Percentiles rank a stretch among this genome's conserved stretches.
Conservation (phyloP, 306 rosid species). For the Senna tora region DNA sequence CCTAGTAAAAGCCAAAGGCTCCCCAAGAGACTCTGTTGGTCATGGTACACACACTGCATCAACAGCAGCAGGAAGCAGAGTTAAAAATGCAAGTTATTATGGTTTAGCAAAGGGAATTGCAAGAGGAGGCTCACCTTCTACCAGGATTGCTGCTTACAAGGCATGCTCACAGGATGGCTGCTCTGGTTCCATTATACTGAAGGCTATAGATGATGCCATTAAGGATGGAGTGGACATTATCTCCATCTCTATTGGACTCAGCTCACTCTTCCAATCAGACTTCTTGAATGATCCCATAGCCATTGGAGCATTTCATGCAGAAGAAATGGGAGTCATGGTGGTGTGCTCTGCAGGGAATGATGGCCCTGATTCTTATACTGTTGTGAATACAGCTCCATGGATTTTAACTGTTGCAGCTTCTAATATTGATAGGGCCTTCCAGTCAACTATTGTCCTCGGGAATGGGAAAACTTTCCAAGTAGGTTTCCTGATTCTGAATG, state of each 20-base stretch:
- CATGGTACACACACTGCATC: slow-evolving; percentile 92
- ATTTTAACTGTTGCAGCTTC: slow-evolving; percentile 91
- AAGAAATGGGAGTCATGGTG: slow-evolving; percentile 76
- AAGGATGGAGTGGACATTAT: slow-evolving; percentile 85
- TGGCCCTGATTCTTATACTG: slow-evolving; percentile 76
- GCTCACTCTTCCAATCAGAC: slow-evolving; percentile 64
- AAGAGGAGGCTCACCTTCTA: slow-evolving; percentile 78
- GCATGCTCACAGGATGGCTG: slow-evolving; percentile 84
- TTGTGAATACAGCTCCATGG: slow-evolving; percentile 90
- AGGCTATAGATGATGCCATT: slow-evolving; percentile 88
- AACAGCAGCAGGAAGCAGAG: slow-evolving; percentile 72
- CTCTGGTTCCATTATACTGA: slow-evolving; percentile 66
- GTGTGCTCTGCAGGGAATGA: slow-evolving; percentile 91
- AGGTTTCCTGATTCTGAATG: slow-evolving; percentile 25
- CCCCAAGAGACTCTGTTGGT: slow-evolving; percentile 81
- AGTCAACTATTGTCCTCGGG: slow-evolving; percentile 70
- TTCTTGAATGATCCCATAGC: slow-evolving; percentile 77
- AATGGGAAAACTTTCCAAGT: slow-evolving; percentile 65
- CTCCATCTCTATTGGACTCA: slow-evolving; percentile 84
- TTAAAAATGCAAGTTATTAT: slow-evolving; percentile 67
- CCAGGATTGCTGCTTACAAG: slow-evolving; percentile 79
- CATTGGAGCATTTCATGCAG: slow-evolving; percentile 93
- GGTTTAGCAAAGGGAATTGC: slow-evolving; percentile 82
- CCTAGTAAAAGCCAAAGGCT: slow-evolving; percentile 42
- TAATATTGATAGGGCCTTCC: slow-evolving; percentile 79